Conservation (phyloP, 2,329 filamentous ascomycete species). For the Diaporthe velutina region DNA sequence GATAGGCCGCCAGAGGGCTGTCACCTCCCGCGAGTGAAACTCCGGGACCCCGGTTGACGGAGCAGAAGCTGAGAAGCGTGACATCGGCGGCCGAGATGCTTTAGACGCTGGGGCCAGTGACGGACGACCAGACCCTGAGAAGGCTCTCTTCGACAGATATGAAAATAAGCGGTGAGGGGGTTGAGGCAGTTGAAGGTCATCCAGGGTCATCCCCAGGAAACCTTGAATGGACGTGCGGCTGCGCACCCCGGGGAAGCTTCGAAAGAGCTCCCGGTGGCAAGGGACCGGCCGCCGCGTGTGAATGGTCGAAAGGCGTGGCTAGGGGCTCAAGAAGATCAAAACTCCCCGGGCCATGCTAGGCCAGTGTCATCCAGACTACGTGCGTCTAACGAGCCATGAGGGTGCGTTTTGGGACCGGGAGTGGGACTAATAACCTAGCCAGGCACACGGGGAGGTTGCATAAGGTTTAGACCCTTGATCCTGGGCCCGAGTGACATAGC, state of each 20-base stretch:
- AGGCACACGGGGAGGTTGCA: constrained; percentile 15
- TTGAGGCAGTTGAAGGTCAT: neutral
- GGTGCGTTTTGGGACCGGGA: neutral
- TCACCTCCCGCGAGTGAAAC: constrained; percentile 1
- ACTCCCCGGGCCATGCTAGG: neutral
- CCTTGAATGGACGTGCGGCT: constrained; percentile 18
- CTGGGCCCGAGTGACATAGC: constrained; percentile 4
- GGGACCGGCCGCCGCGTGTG: neutral
- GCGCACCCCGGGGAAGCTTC: constrained; percentile 18
- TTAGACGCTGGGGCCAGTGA: neutral
- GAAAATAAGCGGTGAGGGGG: constrained; percentile 24
- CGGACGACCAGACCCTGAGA: neutral
- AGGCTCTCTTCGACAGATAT: neutral
- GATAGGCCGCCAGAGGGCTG: constrained; percentile 2
- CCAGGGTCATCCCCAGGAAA: constrained; percentile 11
- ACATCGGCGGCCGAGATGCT: constrained; percentile 13
- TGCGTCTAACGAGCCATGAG: constrained; percentile 1
- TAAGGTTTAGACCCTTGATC: constrained; percentile 18
- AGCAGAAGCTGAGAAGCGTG: neutral
- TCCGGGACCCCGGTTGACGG: constrained; percentile 16
- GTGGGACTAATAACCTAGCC: constrained; percentile 9
- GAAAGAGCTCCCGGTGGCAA: constrained; percentile 15
- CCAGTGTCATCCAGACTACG: neutral
- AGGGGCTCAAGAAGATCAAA: neutral
- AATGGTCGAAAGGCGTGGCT: constrained; percentile 1